Conservation (phyloP, 176 grass and related monocot species). For the Sorghum bicolor region DNA sequence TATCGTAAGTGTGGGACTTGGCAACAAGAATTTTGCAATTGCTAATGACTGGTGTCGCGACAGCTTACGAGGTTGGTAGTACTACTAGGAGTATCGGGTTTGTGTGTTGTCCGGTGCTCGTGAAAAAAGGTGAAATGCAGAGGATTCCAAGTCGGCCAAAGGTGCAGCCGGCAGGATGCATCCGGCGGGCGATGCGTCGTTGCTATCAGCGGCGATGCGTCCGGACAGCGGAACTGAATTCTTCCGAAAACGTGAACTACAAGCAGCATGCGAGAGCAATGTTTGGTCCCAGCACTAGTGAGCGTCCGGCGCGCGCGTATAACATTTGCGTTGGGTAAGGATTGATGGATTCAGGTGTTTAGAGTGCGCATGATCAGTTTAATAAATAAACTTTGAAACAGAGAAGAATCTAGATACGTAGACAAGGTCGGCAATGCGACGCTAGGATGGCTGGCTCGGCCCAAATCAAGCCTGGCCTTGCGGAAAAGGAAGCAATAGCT, state of each 20-base stretch:
- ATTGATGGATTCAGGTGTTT: too few relatives aligned
- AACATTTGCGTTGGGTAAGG: too few relatives aligned
- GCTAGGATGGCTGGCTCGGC: not conserved
- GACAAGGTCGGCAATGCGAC: too few relatives aligned
- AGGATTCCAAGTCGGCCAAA: not conserved
- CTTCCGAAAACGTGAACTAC: not conserved
- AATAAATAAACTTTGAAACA: too few relatives aligned
- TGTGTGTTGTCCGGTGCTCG: not conserved
- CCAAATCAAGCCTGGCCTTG: not conserved
- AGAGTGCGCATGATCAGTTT: too few relatives aligned
- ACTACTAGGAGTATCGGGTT: too few relatives aligned
- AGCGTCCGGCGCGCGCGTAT: too few relatives aligned
- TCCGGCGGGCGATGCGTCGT: not conserved
- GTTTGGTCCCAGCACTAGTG: not conserved
- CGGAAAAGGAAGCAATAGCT: not conserved
- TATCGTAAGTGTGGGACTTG: not conserved
- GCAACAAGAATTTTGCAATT: not conserved
- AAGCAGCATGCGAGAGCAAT: not conserved
- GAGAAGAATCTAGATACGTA: too few relatives aligned
- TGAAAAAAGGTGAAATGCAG: not conserved
- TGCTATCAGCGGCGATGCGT: not conserved
- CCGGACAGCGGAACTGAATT: not conserved
- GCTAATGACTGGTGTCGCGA: not conserved
- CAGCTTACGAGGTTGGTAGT: not conserved
- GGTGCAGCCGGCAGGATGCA: not conserved